Percentiles rank a stretch among this genome's conserved stretches.
phyloP scores from a whole-genome alignment of 352 stramenopile species.

The Globisporangium heterothallicum region DNA sequence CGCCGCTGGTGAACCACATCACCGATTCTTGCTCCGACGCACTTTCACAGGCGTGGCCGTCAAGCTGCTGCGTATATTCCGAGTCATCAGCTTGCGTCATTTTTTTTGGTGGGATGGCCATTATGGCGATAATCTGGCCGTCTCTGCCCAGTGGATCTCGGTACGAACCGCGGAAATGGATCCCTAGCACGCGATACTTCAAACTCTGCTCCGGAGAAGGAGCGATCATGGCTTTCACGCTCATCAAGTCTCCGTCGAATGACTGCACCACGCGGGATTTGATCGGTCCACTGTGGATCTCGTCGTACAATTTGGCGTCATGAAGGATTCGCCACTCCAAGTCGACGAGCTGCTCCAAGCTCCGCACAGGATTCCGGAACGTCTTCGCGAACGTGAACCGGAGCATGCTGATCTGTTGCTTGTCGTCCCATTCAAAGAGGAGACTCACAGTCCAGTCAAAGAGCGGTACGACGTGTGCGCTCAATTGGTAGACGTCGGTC shows the following conservation, averaged over 20 bases:
- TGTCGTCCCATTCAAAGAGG: not conserved
- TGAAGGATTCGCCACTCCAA: conserved; percentile 2
- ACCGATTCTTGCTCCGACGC: too few relatives aligned
- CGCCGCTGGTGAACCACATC: conserved; percentile 2
- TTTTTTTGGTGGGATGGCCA: too few relatives aligned
- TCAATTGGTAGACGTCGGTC: too few relatives aligned
- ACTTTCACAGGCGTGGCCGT: too few relatives aligned
- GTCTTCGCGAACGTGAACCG: conserved; percentile 2
- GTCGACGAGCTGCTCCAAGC: not conserved
- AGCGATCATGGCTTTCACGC: not conserved
- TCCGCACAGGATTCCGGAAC: conserved; percentile 1
- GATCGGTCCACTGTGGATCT: conserved; percentile 1
- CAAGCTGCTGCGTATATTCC: too few relatives aligned
- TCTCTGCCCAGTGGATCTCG: too few relatives aligned
- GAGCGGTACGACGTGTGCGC: not conserved
- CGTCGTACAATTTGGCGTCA: not conserved
- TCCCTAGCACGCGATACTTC: not conserved
- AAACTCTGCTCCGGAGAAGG: not conserved
- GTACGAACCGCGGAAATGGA: too few relatives aligned
- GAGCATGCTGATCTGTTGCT: not conserved
- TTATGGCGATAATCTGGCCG: too few relatives aligned
- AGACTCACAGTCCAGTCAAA: conserved; percentile 3
- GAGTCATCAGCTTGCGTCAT: too few relatives aligned
- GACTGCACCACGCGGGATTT: not conserved
- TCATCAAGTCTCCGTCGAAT: not conserved